phyloP scores from a whole-genome alignment of 176 grass and related monocot genomes.

The Oryza meyeriana region DNA sequence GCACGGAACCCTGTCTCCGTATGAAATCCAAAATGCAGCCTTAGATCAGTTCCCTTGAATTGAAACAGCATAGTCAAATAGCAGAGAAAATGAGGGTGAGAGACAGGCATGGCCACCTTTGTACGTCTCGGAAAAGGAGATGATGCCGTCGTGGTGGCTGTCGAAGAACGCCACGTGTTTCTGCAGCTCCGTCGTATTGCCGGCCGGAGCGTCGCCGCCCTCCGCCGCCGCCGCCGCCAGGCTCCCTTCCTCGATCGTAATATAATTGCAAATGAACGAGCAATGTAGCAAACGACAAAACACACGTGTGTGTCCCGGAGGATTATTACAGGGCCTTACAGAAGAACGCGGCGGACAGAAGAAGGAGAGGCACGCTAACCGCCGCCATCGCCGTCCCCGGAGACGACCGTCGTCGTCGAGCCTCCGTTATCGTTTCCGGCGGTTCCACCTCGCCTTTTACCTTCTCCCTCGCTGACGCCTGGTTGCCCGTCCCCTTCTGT shows the following conservation, averaged over 20 bases:
- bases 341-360: background rate
- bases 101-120: conserved; percentile 37
- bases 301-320: background rate
- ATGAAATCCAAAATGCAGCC: background rate
- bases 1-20: conserved; percentile 32
- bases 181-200: conserved; percentile 51
- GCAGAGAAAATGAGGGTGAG: background rate
- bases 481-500: background rate
- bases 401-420: background rate
- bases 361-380: background rate
- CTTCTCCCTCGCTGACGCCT: background rate
- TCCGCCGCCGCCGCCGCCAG: background rate
- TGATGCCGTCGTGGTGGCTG: conserved; percentile 59
- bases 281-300: background rate
- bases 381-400: background rate
- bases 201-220: background rate
- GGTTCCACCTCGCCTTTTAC: background rate
- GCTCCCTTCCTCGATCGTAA: background rate
- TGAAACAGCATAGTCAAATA: background rate
- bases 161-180: conserved; percentile 84
- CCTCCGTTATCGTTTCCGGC: conserved; percentile 1
- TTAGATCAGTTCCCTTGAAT: background rate
- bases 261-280: background rate
- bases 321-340: conserved; percentile 6
- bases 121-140: conserved; percentile 67